Conservation (phyloP, 805 yeast genomes). For the Diddensiella santjacobensis region DNA sequence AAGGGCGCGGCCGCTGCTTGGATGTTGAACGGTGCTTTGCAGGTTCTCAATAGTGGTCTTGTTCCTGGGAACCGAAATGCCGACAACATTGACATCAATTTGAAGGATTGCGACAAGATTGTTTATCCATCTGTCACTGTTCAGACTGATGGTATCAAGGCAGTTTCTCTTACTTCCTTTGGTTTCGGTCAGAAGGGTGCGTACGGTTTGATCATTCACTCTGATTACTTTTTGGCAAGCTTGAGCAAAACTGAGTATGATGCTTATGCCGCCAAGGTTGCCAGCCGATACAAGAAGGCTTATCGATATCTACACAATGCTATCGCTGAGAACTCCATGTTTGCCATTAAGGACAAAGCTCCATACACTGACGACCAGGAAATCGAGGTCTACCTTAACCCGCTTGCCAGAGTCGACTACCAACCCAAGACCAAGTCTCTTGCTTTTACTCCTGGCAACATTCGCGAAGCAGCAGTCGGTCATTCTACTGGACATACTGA, state of each 20-base stretch:
- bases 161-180: constrained; percentile 93
- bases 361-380: constrained; percentile 91
- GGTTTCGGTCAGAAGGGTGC: constrained; percentile 99
- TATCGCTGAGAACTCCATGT: constrained; percentile 83
- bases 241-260: constrained; percentile 70
- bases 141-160: constrained; percentile 96
- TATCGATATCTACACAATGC: constrained; percentile 96
- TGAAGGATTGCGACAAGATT: constrained; percentile 82
- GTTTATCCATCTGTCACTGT: constrained; percentile 91
- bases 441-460: constrained; percentile 29
- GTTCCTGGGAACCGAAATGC: constrained; percentile 99
- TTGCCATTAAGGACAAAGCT: constrained; percentile 87
- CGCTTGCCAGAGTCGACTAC: constrained; percentile 72
- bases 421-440: constrained; percentile 36
- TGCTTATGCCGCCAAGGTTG: constrained; percentile 65
- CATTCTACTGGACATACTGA: constrained; percentile 57
- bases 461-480: constrained; percentile 37
- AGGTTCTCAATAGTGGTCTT: constrained; percentile 84
- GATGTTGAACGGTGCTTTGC: constrained; percentile 99
- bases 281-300: constrained; percentile 79
- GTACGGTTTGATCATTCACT: constrained; percentile 85
- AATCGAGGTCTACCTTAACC: constrained; percentile 89
- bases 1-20: constrained; percentile 99
- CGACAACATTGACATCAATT: constrained; percentile 81
- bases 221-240: constrained; percentile 88